Evolutionary conservation across 1,284 basidiomycete genomes (phyloP), one percentile per base, ranked within the genome.

Genomic region (Sanguinoderma infundibulare): DNA sequence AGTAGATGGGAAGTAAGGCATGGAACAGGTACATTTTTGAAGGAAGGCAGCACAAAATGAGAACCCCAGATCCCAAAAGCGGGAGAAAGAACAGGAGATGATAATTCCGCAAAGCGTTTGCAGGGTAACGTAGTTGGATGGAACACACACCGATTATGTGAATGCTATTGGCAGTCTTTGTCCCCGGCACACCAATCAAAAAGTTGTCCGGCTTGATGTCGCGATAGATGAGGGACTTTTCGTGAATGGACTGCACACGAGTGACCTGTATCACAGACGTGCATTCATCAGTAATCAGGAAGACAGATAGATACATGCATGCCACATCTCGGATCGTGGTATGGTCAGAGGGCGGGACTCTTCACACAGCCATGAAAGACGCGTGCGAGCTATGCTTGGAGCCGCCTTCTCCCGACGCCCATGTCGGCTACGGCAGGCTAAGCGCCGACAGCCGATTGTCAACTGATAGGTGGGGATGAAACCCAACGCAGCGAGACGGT

Each of bases 131-230:
- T n/a, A n/a, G n/a, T n/a, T n/a, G 32, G 32, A 51, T 34, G 49
- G 40, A 54, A 38, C 26, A 75, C 86, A 60, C 67, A 91, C 90
- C 90, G 71, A 98, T 98, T 68, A 98, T 91, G 79, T 96, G 92
- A 69, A 98, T 90, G 17, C 87, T 83, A 73, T 97, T 96, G 58
- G 95, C 92, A 35, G 84, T 92, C 81, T 96, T 98, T 49, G 93
- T 96, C 39, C 87, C 87, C n/a, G 96, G 92, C 14, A 96, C 91
- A 59, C 97, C 97, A 74, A 99, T 95, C 67, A 99, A 81, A 77
- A 99, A 98, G 81, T 99, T 98, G 82, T 98, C 97, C 52, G 97
- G 97, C 77, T 98, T 98, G 82, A 98, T 98, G 76, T 98, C 98
- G 67, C 97, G 95, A 81, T 98, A 98, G 70, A 99, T 98, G 76